Evolutionary conservation across 805 yeast genomes (phyloP).

Genomic region (Myxozyma neotropica): DNA sequence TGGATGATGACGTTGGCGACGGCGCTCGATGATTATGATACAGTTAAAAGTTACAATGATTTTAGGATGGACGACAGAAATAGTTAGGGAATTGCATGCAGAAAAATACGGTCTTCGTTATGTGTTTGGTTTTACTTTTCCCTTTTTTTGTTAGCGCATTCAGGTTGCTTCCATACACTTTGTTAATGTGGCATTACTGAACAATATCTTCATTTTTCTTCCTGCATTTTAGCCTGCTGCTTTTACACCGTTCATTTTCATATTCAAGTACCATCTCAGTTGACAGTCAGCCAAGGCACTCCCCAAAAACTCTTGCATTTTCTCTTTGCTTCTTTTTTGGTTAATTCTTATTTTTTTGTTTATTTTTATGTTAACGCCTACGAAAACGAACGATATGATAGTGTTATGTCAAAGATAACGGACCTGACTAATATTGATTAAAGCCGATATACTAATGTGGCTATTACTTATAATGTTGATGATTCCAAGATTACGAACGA

Average conservation of each 20-base stretch:
- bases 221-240: no score
- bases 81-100: no score
- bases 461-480: slow-evolving; percentile 3
- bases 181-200: no score
- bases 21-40: not conserved
- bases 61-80: not conserved
- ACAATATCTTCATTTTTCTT: no score
- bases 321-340: not conserved
- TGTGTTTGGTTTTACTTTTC: not conserved
- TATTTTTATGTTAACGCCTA: slow-evolving; percentile 1
- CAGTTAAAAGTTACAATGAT: not conserved
- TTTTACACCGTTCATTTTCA: no score
- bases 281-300: no score
- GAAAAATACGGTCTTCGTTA: not conserved
- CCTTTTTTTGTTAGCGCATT: not conserved
- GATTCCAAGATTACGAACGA: slow-evolving; percentile 1
- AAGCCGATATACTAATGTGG: not conserved
- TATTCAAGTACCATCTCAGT: no score
- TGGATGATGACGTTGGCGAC: not conserved
- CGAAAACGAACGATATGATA: slow-evolving; percentile 13
- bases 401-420: slow-evolving; percentile 12
- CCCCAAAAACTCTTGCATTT: not conserved
- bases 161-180: no score
- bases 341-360: not conserved
- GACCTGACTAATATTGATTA: slow-evolving; percentile 3